Conservation (phyloP, 2,329 filamentous ascomycete genomes). For the Phoma sp. region DNA sequence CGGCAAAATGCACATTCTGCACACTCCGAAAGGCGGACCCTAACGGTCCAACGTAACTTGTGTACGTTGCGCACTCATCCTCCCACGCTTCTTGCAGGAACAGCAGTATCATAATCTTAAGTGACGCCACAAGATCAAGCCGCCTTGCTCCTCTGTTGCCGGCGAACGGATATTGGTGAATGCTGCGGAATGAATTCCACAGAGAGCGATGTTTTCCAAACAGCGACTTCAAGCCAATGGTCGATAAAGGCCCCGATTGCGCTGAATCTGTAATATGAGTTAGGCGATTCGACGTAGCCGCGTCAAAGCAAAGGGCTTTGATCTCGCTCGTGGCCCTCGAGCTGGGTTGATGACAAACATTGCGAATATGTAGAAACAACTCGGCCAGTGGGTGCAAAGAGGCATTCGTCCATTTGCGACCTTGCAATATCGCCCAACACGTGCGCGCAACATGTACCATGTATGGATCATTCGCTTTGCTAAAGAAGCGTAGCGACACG, state of each 20-base stretch:
- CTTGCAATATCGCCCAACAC: constrained; percentile 9
- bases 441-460: constrained; percentile 16
- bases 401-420: constrained; percentile 6
- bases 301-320: background rate
- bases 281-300: background rate
- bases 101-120: constrained; percentile 14
- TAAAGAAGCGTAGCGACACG: constrained; percentile 14
- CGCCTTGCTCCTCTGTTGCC: background rate
- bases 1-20: background rate
- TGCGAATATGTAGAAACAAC: constrained; percentile 9
- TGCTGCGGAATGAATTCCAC: constrained; percentile 14
- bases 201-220: constrained; percentile 18
- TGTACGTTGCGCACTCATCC: constrained; percentile 9
- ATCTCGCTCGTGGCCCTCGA: background rate
- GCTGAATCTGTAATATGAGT: background rate
- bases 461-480: constrained; percentile 8
- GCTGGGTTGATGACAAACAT: constrained; percentile 2
- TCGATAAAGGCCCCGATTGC: background rate
- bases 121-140: background rate
- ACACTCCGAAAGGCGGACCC: constrained; percentile 10
- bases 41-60: constrained; percentile 6
- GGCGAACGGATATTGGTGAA: constrained; percentile 7
- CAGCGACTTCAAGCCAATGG: background rate
- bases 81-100: constrained; percentile 13
- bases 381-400: constrained; percentile 9